Percentiles rank a stretch among this genome's conserved stretches.
Conservation (phyloP, 805 yeast species). For the Candida glaebosa region DNA sequence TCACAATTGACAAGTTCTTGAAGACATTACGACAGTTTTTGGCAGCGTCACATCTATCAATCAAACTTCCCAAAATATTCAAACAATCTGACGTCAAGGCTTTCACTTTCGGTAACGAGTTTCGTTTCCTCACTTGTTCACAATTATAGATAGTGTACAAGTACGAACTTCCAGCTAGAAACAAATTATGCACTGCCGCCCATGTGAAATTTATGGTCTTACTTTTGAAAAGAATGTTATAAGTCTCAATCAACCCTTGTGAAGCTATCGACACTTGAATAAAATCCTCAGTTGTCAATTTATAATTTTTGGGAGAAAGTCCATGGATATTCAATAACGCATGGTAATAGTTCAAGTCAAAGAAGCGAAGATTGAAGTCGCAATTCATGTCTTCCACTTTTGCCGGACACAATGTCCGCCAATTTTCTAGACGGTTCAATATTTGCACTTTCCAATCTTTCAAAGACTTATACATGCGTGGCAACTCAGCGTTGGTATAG, state of each 20-base stretch:
- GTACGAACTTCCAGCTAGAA: conserved; percentile 86
- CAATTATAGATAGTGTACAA: conserved; percentile 74
- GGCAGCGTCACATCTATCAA: conserved; percentile 78
- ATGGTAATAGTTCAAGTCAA: conserved; percentile 74
- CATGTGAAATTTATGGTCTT: conserved; percentile 78
- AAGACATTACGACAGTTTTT: conserved; percentile 65
- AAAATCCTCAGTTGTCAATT: conserved; percentile 52
- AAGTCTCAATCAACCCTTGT: conserved; percentile 61
- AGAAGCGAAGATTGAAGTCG: conserved; percentile 66
- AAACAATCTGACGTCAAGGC: conserved; percentile 54
- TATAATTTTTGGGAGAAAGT: conserved; percentile 65
- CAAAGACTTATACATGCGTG: conserved; percentile 53
- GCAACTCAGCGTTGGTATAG: conserved; percentile 70
- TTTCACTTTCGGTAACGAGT: conserved; percentile 42
- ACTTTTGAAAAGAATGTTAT: conserved; percentile 52
- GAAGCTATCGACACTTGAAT: conserved; percentile 59
- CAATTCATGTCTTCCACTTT: conserved; percentile 62
- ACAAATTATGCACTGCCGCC: conserved; percentile 88
- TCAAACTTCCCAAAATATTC: conserved; percentile 55
- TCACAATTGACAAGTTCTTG: conserved; percentile 68
- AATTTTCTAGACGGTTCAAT: conserved; percentile 49
- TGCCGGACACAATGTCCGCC: conserved; percentile 61
- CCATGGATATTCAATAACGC: conserved; percentile 72
- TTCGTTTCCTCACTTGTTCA: conserved; percentile 44
- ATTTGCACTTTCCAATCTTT: conserved; percentile 63